These are phyloP conservation scores for Draba incana DNA, from an alignment of 345 rosid genomes.

Conservation along the genomic window DNA sequence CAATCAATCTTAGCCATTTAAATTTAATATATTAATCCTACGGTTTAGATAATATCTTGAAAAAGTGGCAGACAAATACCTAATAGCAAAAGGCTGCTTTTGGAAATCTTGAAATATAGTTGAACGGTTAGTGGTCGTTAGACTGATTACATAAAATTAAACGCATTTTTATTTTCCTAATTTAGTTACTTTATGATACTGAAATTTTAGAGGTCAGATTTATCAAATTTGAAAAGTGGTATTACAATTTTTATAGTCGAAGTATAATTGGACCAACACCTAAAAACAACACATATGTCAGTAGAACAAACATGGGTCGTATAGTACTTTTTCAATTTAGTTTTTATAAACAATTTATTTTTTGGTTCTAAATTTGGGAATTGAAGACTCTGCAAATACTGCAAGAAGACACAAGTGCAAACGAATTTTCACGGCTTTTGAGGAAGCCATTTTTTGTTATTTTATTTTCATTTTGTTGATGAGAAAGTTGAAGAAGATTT, in stretches of 20 bases:
- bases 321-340: background rate
- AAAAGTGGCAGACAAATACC: conserved; percentile 25
- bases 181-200: background rate
- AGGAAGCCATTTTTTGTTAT: background rate
- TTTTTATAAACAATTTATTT: background rate
- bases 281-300: conserved; percentile 26
- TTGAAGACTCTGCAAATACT: conserved; percentile 32
- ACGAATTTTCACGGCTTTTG: conserved; percentile 40
- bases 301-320: conserved; percentile 15
- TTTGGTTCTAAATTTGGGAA: background rate
- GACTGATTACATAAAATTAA: background rate
- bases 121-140: conserved; percentile 43
- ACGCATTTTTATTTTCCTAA: background rate
- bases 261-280: conserved; percentile 31
- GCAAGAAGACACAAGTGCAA: conserved; percentile 21
- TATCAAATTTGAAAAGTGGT: conserved; percentile 12
- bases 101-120: conserved; percentile 35
- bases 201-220: background rate
- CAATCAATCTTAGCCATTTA: conserved; percentile 26
- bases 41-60: conserved; percentile 7
- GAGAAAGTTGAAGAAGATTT: background rate
- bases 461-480: background rate
- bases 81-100: conserved; percentile 35
- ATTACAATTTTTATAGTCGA: conserved; percentile 26
- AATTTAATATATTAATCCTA: background rate